Percentiles rank a stretch among this genome's conserved stretches.
phyloP scores from a whole-genome alignment of 192 early-diverging fungal genomes.

The Kickxella alabastrina region DNA sequence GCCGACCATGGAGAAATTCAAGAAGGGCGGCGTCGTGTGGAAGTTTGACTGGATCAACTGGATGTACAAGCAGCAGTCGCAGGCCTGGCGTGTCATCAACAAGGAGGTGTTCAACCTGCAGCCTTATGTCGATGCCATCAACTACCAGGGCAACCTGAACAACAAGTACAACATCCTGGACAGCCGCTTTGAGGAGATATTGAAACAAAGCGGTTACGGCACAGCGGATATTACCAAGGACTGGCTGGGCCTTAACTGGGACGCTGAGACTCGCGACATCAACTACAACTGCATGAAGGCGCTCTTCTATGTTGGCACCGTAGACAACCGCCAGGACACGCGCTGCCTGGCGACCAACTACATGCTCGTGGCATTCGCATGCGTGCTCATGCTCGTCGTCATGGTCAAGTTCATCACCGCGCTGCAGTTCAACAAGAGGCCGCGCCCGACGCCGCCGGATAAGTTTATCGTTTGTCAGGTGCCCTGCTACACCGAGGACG shows the following conservation, averaged over 20 bases:
- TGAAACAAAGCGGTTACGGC: constrained; percentile 50
- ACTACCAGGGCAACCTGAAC: constrained; percentile 17
- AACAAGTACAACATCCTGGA: constrained; percentile 56
- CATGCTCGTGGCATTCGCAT: constrained; percentile 73
- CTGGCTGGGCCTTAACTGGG: constrained; percentile 45
- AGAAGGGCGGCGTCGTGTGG: constrained; percentile 65
- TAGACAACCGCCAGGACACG: constrained; percentile 74
- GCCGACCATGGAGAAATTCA: constrained; percentile 28
- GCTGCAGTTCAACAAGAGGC: constrained; percentile 64
- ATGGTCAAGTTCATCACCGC: constrained; percentile 76
- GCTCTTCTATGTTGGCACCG: constrained; percentile 75
- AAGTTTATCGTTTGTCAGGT: constrained; percentile 96
- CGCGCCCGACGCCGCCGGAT: constrained; percentile 78
- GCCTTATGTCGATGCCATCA: constrained; percentile 48
- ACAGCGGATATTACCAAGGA: constrained; percentile 38
- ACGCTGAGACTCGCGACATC: constrained; percentile 17
- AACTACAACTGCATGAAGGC: constrained; percentile 73
- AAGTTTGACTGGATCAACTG: constrained; percentile 52
- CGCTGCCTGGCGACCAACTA: constrained; percentile 83
- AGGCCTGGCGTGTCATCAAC: constrained; percentile 58
- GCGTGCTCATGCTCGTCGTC: constrained; percentile 75
- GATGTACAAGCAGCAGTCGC: constrained; percentile 44
- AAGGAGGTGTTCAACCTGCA: constrained; percentile 65
- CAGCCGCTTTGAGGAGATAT: constrained; percentile 8
- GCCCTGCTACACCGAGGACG: constrained; percentile 94